Conservation (phyloP, 164 flowering plant genomes). For the Dillenia turbinata region DNA sequence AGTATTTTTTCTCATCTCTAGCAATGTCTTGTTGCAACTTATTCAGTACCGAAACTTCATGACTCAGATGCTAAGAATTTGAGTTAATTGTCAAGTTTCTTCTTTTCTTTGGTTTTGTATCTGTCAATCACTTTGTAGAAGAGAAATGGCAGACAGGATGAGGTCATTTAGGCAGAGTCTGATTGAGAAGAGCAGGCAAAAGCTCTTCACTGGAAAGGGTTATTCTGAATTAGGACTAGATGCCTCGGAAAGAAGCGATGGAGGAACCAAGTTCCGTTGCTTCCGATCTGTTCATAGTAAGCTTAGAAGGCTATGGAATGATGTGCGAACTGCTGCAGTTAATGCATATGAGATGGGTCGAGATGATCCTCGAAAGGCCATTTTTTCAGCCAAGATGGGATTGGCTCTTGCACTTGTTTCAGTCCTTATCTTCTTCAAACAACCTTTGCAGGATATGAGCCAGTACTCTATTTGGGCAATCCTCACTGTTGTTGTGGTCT, state of each 20-base stretch:
- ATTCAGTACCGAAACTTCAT: too few relatives aligned
- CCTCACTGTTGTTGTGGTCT: slow-evolving; percentile 76
- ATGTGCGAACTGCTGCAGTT: slow-evolving; percentile 14
- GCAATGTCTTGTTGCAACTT: too few relatives aligned
- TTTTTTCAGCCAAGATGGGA: slow-evolving; percentile 68
- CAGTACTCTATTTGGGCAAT: slow-evolving; percentile 76
- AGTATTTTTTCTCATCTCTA: too few relatives aligned
- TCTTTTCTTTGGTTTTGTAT: too few relatives aligned
- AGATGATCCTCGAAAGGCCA: slow-evolving; percentile 57
- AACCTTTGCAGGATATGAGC: slow-evolving; percentile 41
- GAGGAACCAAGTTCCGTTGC: slow-evolving; percentile 12
- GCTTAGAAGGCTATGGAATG: slow-evolving; percentile 8
- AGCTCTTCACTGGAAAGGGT: slow-evolving; percentile 24
- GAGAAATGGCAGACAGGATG: too few relatives aligned
- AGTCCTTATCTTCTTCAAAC: slow-evolving; percentile 59
- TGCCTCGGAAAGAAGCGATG: slow-evolving; percentile 15
- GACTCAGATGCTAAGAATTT: too few relatives aligned
- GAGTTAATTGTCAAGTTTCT: too few relatives aligned
- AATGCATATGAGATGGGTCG: slow-evolving; percentile 50
- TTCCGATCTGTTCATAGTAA: slow-evolving; percentile 13
- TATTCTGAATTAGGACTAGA: slow-evolving; percentile 27
- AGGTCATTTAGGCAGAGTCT: too few relatives aligned
- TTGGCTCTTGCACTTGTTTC: slow-evolving; percentile 56
- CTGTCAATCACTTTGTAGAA: too few relatives aligned
- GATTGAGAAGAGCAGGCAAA: slow-evolving; percentile 11